These are phyloP conservation scores for Globisporangium camurandrum DNA, from an alignment of 352 stramenopile genomes.

Conservation along the genomic window DNA sequence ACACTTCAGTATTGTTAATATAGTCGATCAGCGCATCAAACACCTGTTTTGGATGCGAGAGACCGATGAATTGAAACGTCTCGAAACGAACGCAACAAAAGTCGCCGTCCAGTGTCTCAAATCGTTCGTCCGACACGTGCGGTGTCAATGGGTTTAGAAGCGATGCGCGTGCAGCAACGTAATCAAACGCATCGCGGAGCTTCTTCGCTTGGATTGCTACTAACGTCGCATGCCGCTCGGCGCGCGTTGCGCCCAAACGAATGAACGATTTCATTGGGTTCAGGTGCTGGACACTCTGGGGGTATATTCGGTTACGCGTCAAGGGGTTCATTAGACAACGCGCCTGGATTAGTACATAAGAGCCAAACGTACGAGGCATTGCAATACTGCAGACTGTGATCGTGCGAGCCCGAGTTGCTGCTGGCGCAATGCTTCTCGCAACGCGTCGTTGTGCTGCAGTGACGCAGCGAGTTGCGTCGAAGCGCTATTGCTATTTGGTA, in stretches of 20 bases:
- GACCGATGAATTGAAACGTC: conserved; percentile 35
- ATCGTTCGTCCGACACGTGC: conserved; percentile 36
- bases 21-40: conserved; percentile 52
- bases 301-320: too few species aligned
- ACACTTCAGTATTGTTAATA: conserved; percentile 54
- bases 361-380: conserved; percentile 10
- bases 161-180: conserved; percentile 19
- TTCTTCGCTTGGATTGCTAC: conserved; percentile 38
- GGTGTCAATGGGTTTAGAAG: conserved; percentile 17
- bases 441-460: conserved; percentile 7
- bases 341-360: neutral
- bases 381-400: conserved; percentile 11
- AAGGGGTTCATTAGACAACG: too few species aligned
- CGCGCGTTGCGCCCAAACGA: conserved; percentile 10
- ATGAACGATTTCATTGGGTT: conserved; percentile 13
- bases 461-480: conserved; percentile 6
- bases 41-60: conserved; percentile 29
- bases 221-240: conserved; percentile 24
- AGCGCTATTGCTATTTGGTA: too few species aligned
- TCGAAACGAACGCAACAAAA: conserved; percentile 54
- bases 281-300: conserved; percentile 10
- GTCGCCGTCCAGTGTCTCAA: conserved; percentile 32
- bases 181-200: conserved; percentile 30
- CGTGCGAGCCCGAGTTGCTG: conserved; percentile 11
- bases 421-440: conserved; percentile 13